Conservation (phyloP, 2,329 filamentous ascomycete genomes). For the Trichoderma sp. region DNA sequence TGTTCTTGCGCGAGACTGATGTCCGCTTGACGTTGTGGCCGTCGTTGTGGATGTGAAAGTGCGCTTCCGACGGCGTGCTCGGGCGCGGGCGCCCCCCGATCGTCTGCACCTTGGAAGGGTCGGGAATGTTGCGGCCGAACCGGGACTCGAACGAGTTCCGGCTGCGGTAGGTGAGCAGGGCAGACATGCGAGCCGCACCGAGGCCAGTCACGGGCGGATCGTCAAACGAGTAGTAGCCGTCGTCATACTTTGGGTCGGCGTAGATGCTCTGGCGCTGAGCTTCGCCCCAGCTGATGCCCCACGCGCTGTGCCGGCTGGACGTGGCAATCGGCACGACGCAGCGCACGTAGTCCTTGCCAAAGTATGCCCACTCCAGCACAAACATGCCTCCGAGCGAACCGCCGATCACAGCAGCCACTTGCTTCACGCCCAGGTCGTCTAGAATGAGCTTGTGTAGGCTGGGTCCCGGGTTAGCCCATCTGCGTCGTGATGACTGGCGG, state of each 20-base stretch:
- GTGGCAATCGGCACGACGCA: slow-evolving; percentile 83
- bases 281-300: slow-evolving; percentile 90
- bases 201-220: slow-evolving; percentile 86
- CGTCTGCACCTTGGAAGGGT: slow-evolving; percentile 78
- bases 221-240: slow-evolving; percentile 88
- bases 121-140: slow-evolving; percentile 90
- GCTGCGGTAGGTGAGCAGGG: slow-evolving; percentile 91
- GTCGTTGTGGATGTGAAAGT: slow-evolving; percentile 82
- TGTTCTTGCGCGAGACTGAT: slow-evolving; percentile 52
- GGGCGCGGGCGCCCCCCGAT: slow-evolving; percentile 70
- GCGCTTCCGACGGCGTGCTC: slow-evolving; percentile 66
- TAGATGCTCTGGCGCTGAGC: slow-evolving; percentile 93
- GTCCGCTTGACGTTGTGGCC: slow-evolving; percentile 67
- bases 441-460: slow-evolving; percentile 79
- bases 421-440: slow-evolving; percentile 77
- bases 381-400: slow-evolving; percentile 90
- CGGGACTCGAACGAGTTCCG: slow-evolving; percentile 95
- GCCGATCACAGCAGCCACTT: slow-evolving; percentile 77
- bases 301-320: slow-evolving; percentile 81
- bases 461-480: slow-evolving; percentile 39
- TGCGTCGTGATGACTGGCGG: background rate
- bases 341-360: slow-evolving; percentile 82
- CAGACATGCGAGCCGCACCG: slow-evolving; percentile 94
- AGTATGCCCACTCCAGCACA: slow-evolving; percentile 88
- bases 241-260: slow-evolving; percentile 96